A percentile compares a stretch with the other conserved stretches of the same genome.
Evolutionary conservation across 495 filamentous ascomycete genomes (phyloP).

Genomic region (Penicillium cosmopolitanum): DNA sequence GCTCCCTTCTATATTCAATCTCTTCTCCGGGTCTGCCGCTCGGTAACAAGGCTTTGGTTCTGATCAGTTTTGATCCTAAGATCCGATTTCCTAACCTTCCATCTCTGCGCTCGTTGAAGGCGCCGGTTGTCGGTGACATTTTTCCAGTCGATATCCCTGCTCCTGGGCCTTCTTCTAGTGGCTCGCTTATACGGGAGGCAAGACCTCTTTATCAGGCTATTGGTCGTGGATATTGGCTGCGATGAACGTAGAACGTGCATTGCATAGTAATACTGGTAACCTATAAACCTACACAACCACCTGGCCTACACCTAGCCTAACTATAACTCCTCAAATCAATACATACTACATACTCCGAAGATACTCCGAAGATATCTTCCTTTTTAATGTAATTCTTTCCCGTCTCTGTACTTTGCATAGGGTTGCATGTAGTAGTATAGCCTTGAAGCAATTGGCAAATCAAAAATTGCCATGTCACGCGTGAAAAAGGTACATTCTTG

Average conservation of each 20-base stretch:
- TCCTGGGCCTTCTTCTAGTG: constrained; percentile 8
- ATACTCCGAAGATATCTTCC: too few species aligned
- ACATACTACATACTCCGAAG: too few species aligned
- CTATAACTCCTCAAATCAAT: too few species aligned
- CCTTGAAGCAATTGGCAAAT: too few species aligned
- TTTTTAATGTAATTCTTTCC: too few species aligned
- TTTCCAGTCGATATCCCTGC: constrained; percentile 8
- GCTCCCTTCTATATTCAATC: constrained; percentile 58
- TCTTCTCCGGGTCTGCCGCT: constrained; percentile 49
- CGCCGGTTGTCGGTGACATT: constrained; percentile 5
- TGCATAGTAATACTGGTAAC: neutral
- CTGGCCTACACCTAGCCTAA: too few species aligned
- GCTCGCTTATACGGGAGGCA: constrained; percentile 36
- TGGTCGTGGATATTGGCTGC: constrained; percentile 44
- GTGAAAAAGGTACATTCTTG: too few species aligned
- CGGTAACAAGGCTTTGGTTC: constrained; percentile 54
- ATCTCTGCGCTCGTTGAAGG: constrained; percentile 17
- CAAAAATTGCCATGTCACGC: neutral
- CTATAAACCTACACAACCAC: neutral
- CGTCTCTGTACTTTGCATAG: too few species aligned
- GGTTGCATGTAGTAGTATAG: too few species aligned
- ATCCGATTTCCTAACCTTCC: constrained; percentile 42
- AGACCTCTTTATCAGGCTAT: constrained; percentile 41
- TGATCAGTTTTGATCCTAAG: constrained; percentile 67
- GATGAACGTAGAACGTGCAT: constrained; percentile 7